Percentiles rank a stretch among this genome's conserved stretches.
These are phyloP conservation scores for Beverwykella pulmonaria DNA, from an alignment of 495 filamentous ascomycete species.

Conservation along the genomic window DNA sequence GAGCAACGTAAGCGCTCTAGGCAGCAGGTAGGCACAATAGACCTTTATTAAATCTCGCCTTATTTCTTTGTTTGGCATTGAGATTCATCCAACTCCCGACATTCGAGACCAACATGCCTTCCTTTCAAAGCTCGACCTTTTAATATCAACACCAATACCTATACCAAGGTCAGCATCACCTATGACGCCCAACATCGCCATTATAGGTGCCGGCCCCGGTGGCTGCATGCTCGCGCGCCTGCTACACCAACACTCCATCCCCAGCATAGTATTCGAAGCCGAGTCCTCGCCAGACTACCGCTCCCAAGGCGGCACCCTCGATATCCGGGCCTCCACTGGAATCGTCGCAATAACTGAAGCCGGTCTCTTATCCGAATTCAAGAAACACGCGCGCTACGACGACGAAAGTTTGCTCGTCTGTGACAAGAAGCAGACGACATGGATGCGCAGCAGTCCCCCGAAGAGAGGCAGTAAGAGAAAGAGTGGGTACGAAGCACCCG, in stretches of 20 bases:
- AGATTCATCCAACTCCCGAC: too few species aligned
- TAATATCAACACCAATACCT: too few species aligned
- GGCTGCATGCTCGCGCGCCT: slow-evolving; percentile 62
- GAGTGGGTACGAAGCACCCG: slow-evolving; percentile 22
- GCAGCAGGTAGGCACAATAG: too few species aligned
- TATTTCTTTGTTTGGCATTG: too few species aligned
- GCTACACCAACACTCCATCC: slow-evolving; percentile 52
- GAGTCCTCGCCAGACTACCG: slow-evolving; percentile 47
- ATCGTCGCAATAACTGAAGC: slow-evolving; percentile 57
- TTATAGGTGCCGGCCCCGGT: slow-evolving; percentile 51
- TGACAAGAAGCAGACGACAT: slow-evolving; percentile 45
- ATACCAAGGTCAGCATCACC: neutral
- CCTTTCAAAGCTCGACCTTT: too few species aligned
- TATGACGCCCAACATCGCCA: slow-evolving; percentile 43
- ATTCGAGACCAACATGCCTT: too few species aligned
- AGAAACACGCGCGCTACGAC: slow-evolving; percentile 47
- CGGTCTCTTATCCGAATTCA: slow-evolving; percentile 55
- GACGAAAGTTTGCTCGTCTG: slow-evolving; percentile 47
- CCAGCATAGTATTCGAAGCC: slow-evolving; percentile 58
- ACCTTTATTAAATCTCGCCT: too few species aligned
- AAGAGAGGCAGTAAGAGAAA: slow-evolving; percentile 35
- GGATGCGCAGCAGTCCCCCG: slow-evolving; percentile 42
- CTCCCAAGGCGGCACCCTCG: slow-evolving; percentile 59
- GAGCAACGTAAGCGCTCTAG: too few species aligned
- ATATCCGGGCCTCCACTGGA: slow-evolving; percentile 57